A percentile compares a stretch with the other conserved stretches of the same genome.
These are phyloP conservation scores for Kwoniella sp. DNA, from an alignment of 768 basidiomycete species.

Conservation along the genomic window DNA sequence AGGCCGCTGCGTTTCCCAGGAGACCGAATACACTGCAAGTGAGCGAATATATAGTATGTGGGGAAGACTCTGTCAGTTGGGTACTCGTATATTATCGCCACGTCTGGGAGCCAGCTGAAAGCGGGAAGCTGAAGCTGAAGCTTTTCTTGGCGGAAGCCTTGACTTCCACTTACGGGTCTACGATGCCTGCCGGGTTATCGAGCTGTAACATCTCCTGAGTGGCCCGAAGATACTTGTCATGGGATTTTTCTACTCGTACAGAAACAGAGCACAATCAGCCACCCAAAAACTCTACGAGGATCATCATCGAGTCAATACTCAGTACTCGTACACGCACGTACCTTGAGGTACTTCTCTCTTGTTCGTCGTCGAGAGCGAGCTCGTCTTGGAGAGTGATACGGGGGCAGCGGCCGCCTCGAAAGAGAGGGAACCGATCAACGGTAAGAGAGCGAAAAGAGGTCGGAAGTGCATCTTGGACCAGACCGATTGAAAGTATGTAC, in stretches of 20 bases:
- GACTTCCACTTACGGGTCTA: constrained; percentile 58
- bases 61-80: too few relatives aligned
- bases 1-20: constrained; percentile 68
- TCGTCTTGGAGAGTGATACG: constrained; percentile 8
- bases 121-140: too few relatives aligned
- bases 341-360: constrained; percentile 70
- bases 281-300: too few relatives aligned
- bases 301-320: too few relatives aligned
- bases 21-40: constrained; percentile 59
- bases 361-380: constrained; percentile 29
- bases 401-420: constrained; percentile 58
- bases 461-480: constrained; percentile 5
- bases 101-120: too few relatives aligned
- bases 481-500: too few relatives aligned
- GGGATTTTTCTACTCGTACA: constrained; percentile 63
- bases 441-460: constrained; percentile 27
- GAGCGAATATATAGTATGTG: too few relatives aligned
- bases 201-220: constrained; percentile 60
- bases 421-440: constrained; percentile 55
- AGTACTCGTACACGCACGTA: too few relatives aligned
- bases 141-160: too few relatives aligned
- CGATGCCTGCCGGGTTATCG: constrained; percentile 66
- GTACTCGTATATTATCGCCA: too few relatives aligned
- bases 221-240: constrained; percentile 63
- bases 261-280: too few relatives aligned